A percentile compares a stretch with the other conserved stretches of the same genome.
phyloP scores from a whole-genome alignment of 2,329 filamentous ascomycete genomes.

The Aspergillus eucalypticola region DNA sequence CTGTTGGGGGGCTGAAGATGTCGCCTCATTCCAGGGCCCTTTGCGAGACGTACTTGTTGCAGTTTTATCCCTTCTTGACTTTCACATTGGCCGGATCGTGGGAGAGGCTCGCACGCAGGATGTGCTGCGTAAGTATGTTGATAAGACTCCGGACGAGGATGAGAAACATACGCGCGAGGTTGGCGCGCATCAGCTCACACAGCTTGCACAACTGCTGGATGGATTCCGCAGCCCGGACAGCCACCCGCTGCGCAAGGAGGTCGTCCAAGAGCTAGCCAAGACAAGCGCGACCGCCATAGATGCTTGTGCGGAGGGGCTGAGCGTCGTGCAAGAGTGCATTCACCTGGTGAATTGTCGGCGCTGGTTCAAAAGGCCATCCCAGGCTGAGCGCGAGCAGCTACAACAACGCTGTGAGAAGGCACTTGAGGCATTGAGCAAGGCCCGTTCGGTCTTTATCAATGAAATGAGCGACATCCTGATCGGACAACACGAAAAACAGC shows the following conservation, averaged over 20 bases:
- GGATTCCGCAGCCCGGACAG: slow-evolving; percentile 44
- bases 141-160: slow-evolving; percentile 3
- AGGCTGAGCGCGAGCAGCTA: slow-evolving; percentile 22
- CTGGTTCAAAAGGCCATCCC: slow-evolving; percentile 29
- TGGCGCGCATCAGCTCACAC: slow-evolving; percentile 34
- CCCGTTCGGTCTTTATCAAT: slow-evolving; percentile 26
- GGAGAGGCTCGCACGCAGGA: slow-evolving; percentile 5
- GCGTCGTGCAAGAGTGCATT: slow-evolving; percentile 28
- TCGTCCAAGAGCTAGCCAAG: slow-evolving; percentile 34
- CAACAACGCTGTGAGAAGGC: slow-evolving; percentile 21
- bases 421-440: slow-evolving; percentile 28
- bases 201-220: slow-evolving; percentile 38
- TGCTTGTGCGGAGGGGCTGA: slow-evolving; percentile 28
- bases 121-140: not conserved
- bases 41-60: slow-evolving; percentile 40
- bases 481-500: not conserved
- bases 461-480: slow-evolving; percentile 47
- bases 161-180: slow-evolving; percentile 26
- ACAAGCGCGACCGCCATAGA: slow-evolving; percentile 30
- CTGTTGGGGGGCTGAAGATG: slow-evolving; percentile 49
- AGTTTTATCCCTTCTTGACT: slow-evolving; percentile 43
- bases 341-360: slow-evolving; percentile 31
- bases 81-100: slow-evolving; percentile 40
- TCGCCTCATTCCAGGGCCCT: slow-evolving; percentile 39
- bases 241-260: slow-evolving; percentile 33